A percentile compares a stretch with the other conserved stretches of the same genome.
phyloP scores from a whole-genome alignment of 169 alveolate species.

The Plasmodium relictum region DNA sequence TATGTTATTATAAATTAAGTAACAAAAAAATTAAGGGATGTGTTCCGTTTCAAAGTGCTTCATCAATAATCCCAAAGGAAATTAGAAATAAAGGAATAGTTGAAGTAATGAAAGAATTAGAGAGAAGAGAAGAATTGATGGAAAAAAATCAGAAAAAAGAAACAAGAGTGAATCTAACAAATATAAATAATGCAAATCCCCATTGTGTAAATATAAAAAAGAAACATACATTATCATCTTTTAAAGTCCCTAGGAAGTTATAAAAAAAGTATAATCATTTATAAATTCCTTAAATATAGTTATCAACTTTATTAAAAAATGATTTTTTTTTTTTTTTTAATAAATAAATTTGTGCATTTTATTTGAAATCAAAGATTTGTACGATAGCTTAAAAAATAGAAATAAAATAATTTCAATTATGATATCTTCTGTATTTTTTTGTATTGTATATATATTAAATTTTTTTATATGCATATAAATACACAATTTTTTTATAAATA shows the following conservation, averaged over 20 bases:
- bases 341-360: too few species aligned
- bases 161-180: not conserved
- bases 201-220: slow-evolving; percentile 14
- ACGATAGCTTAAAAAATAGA: too few species aligned
- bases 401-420: too few species aligned
- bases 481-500: too few species aligned
- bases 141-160: slow-evolving; percentile 13
- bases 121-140: slow-evolving; percentile 48
- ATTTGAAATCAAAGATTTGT: too few species aligned
- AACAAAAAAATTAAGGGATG: slow-evolving; percentile 46
- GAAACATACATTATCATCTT: slow-evolving; percentile 47
- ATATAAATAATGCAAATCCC: not conserved
- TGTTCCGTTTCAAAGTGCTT: slow-evolving; percentile 74
- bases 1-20: slow-evolving; percentile 17
- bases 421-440: too few species aligned
- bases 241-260: slow-evolving; percentile 45
- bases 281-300: not conserved
- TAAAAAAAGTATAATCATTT: too few species aligned
- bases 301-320: not conserved
- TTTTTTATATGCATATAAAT: too few species aligned
- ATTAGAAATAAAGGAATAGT: slow-evolving; percentile 43
- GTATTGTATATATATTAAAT: too few species aligned
- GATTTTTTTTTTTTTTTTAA: too few species aligned
- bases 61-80: slow-evolving; percentile 58
- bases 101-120: slow-evolving; percentile 75